Base-by-base conservation (phyloP, 495 filamentous ascomycete genomes). In the Aspergillus nanangensis region DNA sequence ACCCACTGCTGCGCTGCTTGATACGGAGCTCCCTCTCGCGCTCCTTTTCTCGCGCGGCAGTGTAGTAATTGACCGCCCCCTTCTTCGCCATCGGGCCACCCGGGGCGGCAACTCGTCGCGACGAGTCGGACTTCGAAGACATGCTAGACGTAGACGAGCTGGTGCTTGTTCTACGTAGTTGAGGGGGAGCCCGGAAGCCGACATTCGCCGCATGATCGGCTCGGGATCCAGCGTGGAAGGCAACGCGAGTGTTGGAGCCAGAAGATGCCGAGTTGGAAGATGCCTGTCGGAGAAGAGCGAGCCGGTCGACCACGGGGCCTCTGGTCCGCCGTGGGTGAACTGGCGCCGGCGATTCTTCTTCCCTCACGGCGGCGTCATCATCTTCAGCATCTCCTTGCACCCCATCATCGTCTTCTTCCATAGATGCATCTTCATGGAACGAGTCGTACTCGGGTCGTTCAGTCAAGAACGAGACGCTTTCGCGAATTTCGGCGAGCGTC, bases 21-120 rank as follows among this genome's bases (percentile, higher is more conserved):
- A 63, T 48, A 63, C 83, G 44, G 57, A 86, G 50, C 40, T 66
- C 61, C 20, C 74, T 81, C 69, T 82, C 86, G 48, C 78, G 78
- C 67, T 85, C 79, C 48, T 71, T 75, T 62, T 83, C 86, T 60
- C 83, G 81, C 38, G 84, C 91, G 36, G 89, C 77, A 3, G 87
- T 81, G 57, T 91, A 86, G 49, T 86, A 94, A 55, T 92, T 90
- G 24, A 95, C 80, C 27, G 83, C 81, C 19, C 80, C 84, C 71
- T 84, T 88, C 70, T 87, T 90, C 9, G 80, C 74, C 43, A 80
- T 79, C 8, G 70, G 67, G 17, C 68, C 66, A 5, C 14, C 65
- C 57, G 49, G 69, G 66, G 53, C 74, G 50, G 55, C 55, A 52
- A 54, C 67, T 47, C 25, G 58, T 52, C 11, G 65, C 65, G 74